These are phyloP conservation scores for Globisporangium spinosum DNA, from an alignment of 352 stramenopile species.

Conservation along the genomic window DNA sequence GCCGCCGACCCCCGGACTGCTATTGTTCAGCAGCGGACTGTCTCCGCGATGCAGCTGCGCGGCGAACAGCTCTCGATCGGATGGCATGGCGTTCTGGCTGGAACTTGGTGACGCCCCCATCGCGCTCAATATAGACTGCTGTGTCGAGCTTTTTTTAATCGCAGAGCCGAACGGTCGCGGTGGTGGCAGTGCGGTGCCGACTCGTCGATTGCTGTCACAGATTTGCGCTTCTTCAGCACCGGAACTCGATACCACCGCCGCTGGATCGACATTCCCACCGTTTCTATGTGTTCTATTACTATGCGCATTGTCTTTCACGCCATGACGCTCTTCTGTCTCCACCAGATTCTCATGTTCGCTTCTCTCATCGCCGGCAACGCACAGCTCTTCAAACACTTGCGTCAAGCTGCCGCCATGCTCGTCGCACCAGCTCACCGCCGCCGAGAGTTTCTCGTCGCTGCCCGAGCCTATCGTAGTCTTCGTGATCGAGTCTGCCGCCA, in stretches of 20 bases:
- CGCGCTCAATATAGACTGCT: conserved; percentile 13
- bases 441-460: conserved; percentile 43
- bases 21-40: not conserved
- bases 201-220: conserved; percentile 3
- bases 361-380: conserved; percentile 11
- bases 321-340: not conserved
- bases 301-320: not conserved
- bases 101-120: not conserved
- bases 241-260: conserved; percentile 11
- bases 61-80: not conserved
- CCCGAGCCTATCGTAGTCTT: conserved; percentile 18
- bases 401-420: conserved; percentile 75
- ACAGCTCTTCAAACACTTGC: conserved; percentile 60
- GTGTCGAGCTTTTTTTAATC: conserved; percentile 15
- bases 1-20: not conserved
- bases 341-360: not conserved
- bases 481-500: not conserved
- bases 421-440: conserved; percentile 79
- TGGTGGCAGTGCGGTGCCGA: not conserved
- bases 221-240: conserved; percentile 5
- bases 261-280: not conserved
- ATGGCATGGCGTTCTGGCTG: not conserved
- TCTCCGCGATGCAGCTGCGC: not conserved
- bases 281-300: not conserved
- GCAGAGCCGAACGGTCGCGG: conserved; percentile 3